phyloP scores from a whole-genome alignment of 2,329 filamentous ascomycete species.

The Paraconiothyrium brasiliense region DNA sequence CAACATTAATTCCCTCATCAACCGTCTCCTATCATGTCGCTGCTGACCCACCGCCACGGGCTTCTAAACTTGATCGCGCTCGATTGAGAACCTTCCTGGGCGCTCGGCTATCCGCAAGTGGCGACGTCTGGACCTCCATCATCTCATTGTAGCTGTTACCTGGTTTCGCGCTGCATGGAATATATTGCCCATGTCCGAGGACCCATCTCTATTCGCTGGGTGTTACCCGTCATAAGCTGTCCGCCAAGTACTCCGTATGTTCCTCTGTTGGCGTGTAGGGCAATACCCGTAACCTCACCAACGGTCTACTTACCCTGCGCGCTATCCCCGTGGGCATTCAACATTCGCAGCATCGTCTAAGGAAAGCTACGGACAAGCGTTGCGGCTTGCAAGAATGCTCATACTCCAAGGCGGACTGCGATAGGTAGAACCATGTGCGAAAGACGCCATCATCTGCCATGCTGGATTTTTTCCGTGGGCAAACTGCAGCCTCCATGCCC shows the following conservation, averaged over 20 bases:
- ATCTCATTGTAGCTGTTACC: not conserved
- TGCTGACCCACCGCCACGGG: conserved; percentile 6
- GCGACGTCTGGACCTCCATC: conserved; percentile 12
- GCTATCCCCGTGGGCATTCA: not conserved
- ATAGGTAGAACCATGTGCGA: conserved; percentile 21
- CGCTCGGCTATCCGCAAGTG: conserved; percentile 19
- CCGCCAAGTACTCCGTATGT: conserved; percentile 7
- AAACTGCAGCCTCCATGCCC: conserved; percentile 15
- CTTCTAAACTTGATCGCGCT: not conserved
- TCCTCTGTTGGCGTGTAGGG: conserved; percentile 1
- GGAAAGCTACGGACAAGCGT: conserved; percentile 7
- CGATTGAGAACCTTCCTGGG: conserved; percentile 16
- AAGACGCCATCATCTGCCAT: conserved; percentile 7
- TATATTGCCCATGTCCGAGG: conserved; percentile 15
- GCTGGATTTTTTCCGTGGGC: conserved; percentile 15
- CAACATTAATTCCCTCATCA: conserved; percentile 14
- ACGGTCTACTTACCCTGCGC: conserved; percentile 9
- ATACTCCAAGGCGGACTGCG: conserved; percentile 12
- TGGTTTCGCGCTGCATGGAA: conserved; percentile 6
- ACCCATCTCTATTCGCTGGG: conserved; percentile 6
- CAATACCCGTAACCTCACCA: conserved; percentile 2
- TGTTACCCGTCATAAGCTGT: conserved; percentile 8
- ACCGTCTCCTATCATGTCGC: conserved; percentile 5
- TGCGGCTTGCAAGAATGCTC: not conserved
- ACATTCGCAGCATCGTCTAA: not conserved